Base-by-base conservation (phyloP, 2,329 filamentous ascomycete species). In the Hypocrella siamensis region DNA sequence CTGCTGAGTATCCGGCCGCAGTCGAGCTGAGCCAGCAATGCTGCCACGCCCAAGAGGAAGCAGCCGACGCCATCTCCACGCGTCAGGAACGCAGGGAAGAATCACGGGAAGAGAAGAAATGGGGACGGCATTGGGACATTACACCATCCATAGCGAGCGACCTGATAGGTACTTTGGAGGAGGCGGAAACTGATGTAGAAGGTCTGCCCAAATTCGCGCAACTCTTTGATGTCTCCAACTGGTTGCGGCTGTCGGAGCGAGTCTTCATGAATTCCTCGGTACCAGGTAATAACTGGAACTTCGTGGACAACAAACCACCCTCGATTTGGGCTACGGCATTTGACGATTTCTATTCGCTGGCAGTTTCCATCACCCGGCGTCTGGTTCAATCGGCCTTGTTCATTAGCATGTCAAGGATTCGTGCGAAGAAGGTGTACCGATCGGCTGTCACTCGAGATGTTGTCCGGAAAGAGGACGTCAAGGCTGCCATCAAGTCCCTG, bases 241-340 rank as follows among this genome's bases (percentile, higher is more conserved):
- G 79, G 71, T 52, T 86, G 4, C 52, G 55, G 5, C 58, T 90
- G 4, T 76, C 79, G 0, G 61, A 68, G 28, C 59, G 61, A 2
- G 43, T 86, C 2, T 90, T 88, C 48, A 88, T 92, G 82, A 88
- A 86, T 37, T 64, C 65, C 10, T 49, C 59, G 3, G 58, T 67
- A 26, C 55, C 62, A 10, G 69, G 73, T 33, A 65, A 70, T 34
- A 85, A 82, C 46, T 92, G 81, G 82, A 60, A 57, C 21, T 61
- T 59, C 25, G 43, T 80, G 6, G 63, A 66, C 15, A 63, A 67
- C n/a, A 63, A 70, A 34, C 60, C 60, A 3, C 85, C 85, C 0
- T 72, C 78, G 0, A 70, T 93, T 16, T 75, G 79, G 41, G 69
- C 75, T 6, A 85, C 81, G 2, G 75, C 80, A 0, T 65, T 92